phyloP scores from a whole-genome alignment of 192 early-diverging fungal genomes.

The Backusella tuberculispora region DNA sequence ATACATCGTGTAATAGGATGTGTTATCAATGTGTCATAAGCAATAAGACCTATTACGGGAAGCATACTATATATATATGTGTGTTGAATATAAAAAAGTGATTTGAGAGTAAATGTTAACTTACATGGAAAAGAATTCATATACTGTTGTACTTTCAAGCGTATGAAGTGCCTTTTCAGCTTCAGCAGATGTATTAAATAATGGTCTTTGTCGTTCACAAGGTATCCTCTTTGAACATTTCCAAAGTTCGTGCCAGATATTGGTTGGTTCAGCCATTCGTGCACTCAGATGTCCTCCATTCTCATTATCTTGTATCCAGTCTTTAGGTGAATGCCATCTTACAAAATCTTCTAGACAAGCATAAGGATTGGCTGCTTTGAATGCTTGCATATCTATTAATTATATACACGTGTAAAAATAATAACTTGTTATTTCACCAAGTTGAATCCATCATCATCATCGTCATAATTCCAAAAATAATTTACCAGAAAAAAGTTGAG shows the following conservation, averaged over 20 bases:
- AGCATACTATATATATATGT: slow-evolving; percentile 54
- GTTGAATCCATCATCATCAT: background rate
- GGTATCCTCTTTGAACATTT: slow-evolving; percentile 61
- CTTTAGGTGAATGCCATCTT: slow-evolving; percentile 94
- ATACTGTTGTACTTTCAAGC: slow-evolving; percentile 59
- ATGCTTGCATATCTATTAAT: slow-evolving; percentile 80
- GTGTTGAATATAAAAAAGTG: slow-evolving; percentile 6
- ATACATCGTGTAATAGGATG: slow-evolving; percentile 58
- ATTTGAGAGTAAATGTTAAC: slow-evolving; percentile 13
- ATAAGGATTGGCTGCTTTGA: slow-evolving; percentile 92
- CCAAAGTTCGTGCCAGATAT: slow-evolving; percentile 92
- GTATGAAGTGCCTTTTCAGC: slow-evolving; percentile 79
- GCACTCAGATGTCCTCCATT: slow-evolving; percentile 60
- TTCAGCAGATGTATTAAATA: slow-evolving; percentile 80
- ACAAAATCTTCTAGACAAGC: slow-evolving; percentile 86
- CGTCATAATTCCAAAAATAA: background rate
- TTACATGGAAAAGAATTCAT: slow-evolving; percentile 61
- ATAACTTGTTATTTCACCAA: background rate
- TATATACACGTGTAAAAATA: background rate
- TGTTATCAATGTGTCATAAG: slow-evolving; percentile 71
- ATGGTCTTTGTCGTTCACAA: slow-evolving; percentile 67
- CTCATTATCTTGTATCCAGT: slow-evolving; percentile 76
- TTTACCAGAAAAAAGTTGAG: slow-evolving; percentile 68
- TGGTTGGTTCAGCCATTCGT: slow-evolving; percentile 81
- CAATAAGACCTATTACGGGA: slow-evolving; percentile 73